Evolutionary conservation across 202 grass and related monocot genomes (phyloP).

Genomic region (Schoenoplectus tabernaemontani): DNA sequence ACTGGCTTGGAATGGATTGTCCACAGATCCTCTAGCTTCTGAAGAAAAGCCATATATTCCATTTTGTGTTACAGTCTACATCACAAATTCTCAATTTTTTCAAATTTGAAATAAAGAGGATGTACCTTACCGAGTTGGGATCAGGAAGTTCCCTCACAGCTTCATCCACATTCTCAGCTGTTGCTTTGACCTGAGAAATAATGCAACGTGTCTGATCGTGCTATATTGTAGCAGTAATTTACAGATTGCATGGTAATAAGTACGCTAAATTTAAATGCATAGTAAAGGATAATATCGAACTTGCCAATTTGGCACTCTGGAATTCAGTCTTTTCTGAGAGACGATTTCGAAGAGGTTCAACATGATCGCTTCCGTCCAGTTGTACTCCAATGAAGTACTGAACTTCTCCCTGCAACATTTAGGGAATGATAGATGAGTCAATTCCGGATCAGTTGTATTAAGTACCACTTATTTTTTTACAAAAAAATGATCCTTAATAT

Average conservation of each 20-base stretch:
- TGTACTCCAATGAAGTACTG: conserved; percentile 99
- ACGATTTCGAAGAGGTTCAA: conserved; percentile 87
- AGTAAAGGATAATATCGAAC: conserved; percentile 8
- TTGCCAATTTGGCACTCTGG: conserved; percentile 82
- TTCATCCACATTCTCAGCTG: conserved; percentile 95
- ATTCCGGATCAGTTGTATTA: background rate
- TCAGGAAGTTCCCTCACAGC: conserved; percentile 99
- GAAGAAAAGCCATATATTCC: conserved; percentile 29
- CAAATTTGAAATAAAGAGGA: conserved; percentile 28
- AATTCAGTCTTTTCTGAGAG: conserved; percentile 77
- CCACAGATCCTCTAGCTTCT: conserved; percentile 93
- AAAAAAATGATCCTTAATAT: background rate
- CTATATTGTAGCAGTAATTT: background rate
- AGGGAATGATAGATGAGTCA: background rate
- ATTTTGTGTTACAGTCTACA: background rate
- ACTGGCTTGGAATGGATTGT: conserved; percentile 60
- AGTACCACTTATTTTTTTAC: background rate
- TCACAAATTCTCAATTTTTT: conserved; percentile 9
- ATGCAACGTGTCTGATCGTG: background rate
- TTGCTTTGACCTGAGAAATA: conserved; percentile 84
- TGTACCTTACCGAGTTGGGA: conserved; percentile 98
- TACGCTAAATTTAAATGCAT: conserved; percentile 6
- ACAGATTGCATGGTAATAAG: conserved; percentile 3
- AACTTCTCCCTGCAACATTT: conserved; percentile 65
- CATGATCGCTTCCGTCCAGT: conserved; percentile 89